Conservation (phyloP, 352 stramenopile genomes). For the Pythium sp. region DNA sequence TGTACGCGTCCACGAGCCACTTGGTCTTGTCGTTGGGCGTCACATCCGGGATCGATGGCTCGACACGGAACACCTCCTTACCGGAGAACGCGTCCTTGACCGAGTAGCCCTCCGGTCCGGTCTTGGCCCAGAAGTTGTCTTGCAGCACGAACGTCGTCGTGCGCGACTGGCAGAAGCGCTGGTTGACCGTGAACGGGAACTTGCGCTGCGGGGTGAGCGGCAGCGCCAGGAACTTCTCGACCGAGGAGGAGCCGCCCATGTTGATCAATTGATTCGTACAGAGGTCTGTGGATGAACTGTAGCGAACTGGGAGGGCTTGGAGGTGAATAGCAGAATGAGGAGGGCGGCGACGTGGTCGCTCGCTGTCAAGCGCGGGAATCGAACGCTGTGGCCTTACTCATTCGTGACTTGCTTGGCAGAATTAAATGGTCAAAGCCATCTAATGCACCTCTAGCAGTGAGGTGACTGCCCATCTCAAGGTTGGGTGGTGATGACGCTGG, state of each 20-base stretch:
- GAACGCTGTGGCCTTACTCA: neutral
- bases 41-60: slow-evolving; percentile 25
- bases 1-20: slow-evolving; percentile 44
- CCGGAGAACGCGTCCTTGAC: slow-evolving; percentile 29
- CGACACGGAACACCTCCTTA: slow-evolving; percentile 30
- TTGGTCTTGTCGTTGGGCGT: slow-evolving; percentile 23
- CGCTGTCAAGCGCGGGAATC: slow-evolving; percentile 13
- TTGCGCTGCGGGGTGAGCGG: slow-evolving; percentile 36
- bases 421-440: neutral
- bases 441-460: neutral
- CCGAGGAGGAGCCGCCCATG: slow-evolving; percentile 22
- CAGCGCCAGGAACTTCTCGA: slow-evolving; percentile 30
- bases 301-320: slow-evolving; percentile 16
- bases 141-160: slow-evolving; percentile 32
- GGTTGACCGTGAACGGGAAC: slow-evolving; percentile 43
- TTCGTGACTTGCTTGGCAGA: neutral
- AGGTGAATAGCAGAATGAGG: slow-evolving; percentile 25
- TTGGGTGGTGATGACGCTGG: neutral
- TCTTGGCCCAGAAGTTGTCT: slow-evolving; percentile 38
- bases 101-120: slow-evolving; percentile 17
- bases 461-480: neutral
- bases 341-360: too few species aligned
- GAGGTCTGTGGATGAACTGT: too few species aligned
- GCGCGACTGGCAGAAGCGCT: slow-evolving; percentile 33
- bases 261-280: too few species aligned